A percentile compares a stretch with the other conserved stretches of the same genome.
Evolutionary conservation across 768 basidiomycete species (phyloP).

Genomic region (Boletellus emodensis): DNA sequence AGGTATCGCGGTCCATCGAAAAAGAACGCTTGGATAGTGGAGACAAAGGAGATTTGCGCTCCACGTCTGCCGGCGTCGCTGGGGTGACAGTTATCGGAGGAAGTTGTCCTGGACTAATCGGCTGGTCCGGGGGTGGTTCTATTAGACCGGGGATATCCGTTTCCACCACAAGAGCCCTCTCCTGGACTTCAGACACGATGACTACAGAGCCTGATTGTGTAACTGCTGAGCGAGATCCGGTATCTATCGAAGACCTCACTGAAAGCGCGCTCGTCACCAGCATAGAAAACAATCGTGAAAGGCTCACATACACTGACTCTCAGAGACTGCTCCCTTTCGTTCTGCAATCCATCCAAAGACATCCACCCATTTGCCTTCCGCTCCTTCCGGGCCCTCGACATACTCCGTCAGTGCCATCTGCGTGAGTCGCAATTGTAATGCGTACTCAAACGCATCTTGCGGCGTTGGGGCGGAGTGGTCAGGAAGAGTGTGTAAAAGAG

Average conservation of each 20-base stretch:
- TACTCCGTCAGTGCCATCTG: constrained; percentile 78
- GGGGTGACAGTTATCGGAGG: constrained; percentile 58
- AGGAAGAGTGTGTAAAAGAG: constrained; percentile 42
- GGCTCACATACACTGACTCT: constrained; percentile 23
- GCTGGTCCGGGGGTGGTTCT: constrained; percentile 2
- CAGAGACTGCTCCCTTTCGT: constrained; percentile 35
- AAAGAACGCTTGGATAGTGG: constrained; percentile 24
- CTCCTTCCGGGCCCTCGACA: constrained; percentile 80
- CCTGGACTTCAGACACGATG: constrained; percentile 12
- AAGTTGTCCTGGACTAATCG: background rate
- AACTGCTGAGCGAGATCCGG: constrained; percentile 23
- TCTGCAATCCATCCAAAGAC: constrained; percentile 85
- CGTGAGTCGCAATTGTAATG: constrained; percentile 83
- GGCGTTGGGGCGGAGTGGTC: constrained; percentile 50
- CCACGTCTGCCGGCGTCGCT: constrained; percentile 47
- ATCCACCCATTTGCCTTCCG: constrained; percentile 76
- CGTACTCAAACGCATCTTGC: constrained; percentile 67
- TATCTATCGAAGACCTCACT: constrained; percentile 32
- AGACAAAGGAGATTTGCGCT: constrained; percentile 14
- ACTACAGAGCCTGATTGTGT: constrained; percentile 18
- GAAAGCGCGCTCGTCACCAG: background rate
- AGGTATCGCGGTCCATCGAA: constrained; percentile 42
- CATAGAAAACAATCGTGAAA: background rate
- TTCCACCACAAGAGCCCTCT: constrained; percentile 12
- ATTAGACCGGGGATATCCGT: background rate